These are phyloP conservation scores for Diaporthe citri DNA, from an alignment of 2,329 filamentous ascomycete species.

Conservation along the genomic window DNA sequence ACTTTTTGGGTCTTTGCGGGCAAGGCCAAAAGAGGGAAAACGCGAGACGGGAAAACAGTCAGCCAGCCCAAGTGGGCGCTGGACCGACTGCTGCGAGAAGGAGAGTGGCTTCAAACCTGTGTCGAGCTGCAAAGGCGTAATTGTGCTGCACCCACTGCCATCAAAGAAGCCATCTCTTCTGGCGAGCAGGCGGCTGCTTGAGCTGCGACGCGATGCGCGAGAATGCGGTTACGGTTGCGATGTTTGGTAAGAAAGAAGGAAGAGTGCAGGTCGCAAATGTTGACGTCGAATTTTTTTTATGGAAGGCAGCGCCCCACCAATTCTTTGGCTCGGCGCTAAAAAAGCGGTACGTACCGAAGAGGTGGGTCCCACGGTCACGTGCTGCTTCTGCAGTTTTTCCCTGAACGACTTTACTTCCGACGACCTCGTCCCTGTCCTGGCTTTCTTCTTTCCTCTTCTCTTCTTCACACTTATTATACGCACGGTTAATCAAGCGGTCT, in stretches of 20 bases:
- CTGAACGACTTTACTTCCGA: background rate
- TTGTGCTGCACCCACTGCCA: background rate
- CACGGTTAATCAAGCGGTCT: slow-evolving; percentile 74
- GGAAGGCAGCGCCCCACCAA: slow-evolving; percentile 17
- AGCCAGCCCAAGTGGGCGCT: background rate
- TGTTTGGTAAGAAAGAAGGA: slow-evolving; percentile 12
- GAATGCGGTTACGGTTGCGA: background rate
- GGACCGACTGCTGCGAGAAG: background rate
- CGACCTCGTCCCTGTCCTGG: background rate
- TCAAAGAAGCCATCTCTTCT: slow-evolving; percentile 15
- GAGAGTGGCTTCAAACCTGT: slow-evolving; percentile 26
- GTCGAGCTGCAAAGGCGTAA: slow-evolving; percentile 12
- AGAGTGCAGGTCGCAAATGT: slow-evolving; percentile 29
- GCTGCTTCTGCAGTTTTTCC: background rate
- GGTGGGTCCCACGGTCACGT: slow-evolving; percentile 16
- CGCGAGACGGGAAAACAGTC: background rate
- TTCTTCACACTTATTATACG: slow-evolving; percentile 60
- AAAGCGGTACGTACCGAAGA: slow-evolving; percentile 14
- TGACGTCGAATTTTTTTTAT: slow-evolving; percentile 31
- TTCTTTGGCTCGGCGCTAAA: slow-evolving; percentile 9
- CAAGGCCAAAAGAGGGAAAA: slow-evolving; percentile 17
- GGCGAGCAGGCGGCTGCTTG: slow-evolving; percentile 13
- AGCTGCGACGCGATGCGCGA: background rate
- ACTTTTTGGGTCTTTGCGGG: background rate
- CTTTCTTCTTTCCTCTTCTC: slow-evolving; percentile 43